phyloP scores from a whole-genome alignment of 106 monocot genomes.

The Vanilla planifolia region DNA sequence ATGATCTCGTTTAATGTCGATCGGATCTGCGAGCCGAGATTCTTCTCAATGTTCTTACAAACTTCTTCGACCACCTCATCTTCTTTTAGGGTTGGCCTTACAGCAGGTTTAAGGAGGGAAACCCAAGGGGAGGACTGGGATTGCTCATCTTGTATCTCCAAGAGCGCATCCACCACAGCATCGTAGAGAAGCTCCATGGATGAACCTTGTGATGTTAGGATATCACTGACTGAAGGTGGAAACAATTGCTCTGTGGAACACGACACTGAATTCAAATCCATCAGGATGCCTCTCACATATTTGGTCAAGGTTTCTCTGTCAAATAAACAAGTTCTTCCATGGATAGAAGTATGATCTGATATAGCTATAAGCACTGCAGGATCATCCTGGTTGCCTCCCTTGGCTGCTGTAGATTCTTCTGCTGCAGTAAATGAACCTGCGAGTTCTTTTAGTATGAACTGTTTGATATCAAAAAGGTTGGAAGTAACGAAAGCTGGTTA shows the following conservation, averaged over 20 bases:
- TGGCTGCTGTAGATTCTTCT: conserved; percentile 1
- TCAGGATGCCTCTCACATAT: conserved; percentile 17
- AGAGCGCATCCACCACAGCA: conserved; percentile 34
- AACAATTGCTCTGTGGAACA: conserved; percentile 27
- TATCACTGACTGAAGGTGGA: conserved; percentile 22
- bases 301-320: conserved; percentile 16
- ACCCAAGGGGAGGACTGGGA: conserved; percentile 14
- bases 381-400: conserved; percentile 11
- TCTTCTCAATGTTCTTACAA: conserved; percentile 13
- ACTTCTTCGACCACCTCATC: conserved; percentile 37
- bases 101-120: conserved; percentile 11
- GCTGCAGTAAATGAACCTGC: conserved; percentile 11
- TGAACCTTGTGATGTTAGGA: neutral
- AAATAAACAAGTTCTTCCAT: conserved; percentile 7
- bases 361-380: neutral
- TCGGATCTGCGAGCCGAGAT: conserved; percentile 16
- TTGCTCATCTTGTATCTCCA: conserved; percentile 24
- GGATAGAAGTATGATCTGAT: conserved; percentile 6
- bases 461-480: neutral
- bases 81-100: conserved; percentile 8
- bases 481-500: neutral
- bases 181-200: conserved; percentile 27
- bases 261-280: conserved; percentile 14
- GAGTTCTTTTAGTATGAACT: neutral
- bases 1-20: conserved; percentile 27